Evolutionary conservation across 352 stramenopile species (phyloP).

Genomic region (Phytophthora cactorum): DNA sequence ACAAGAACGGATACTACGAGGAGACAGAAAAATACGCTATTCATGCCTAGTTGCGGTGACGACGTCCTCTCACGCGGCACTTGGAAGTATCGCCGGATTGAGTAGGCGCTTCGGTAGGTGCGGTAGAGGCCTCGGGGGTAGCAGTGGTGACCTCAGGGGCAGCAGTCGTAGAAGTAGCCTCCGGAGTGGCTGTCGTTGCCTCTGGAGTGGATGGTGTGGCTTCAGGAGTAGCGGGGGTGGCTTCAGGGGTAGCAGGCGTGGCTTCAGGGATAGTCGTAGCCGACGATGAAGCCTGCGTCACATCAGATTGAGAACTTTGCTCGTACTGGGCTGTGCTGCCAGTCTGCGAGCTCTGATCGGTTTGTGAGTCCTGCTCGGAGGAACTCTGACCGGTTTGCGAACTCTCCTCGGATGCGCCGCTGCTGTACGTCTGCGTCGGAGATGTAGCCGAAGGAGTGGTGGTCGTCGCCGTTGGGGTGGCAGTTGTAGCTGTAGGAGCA

Average conservation of each 20-base stretch:
- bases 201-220: neutral
- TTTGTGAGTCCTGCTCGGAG: slow-evolving; percentile 7
- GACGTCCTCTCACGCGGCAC: slow-evolving; percentile 26
- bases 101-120: slow-evolving; percentile 8
- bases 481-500: slow-evolving; percentile 4
- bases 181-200: neutral
- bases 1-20: slow-evolving; percentile 29
- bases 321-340: slow-evolving; percentile 1
- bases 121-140: slow-evolving; percentile 1
- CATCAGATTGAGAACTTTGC: slow-evolving; percentile 14
- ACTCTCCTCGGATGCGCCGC: slow-evolving; percentile 10
- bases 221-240: slow-evolving; percentile 3
- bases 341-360: slow-evolving; percentile 7
- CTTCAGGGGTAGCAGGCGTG: no score
- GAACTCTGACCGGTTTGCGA: slow-evolving; percentile 7
- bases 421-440: slow-evolving; percentile 25
- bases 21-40: slow-evolving; percentile 9
- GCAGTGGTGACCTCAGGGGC: slow-evolving; percentile 3
- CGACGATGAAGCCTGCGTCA: slow-evolving; percentile 1
- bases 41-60: slow-evolving; percentile 24
- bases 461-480: slow-evolving; percentile 15
- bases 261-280: no score
- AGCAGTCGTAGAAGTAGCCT: neutral
- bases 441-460: slow-evolving; percentile 21
- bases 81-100: slow-evolving; percentile 29